These are phyloP conservation scores for Aphanomyces cochlioides DNA, from an alignment of 352 stramenopile species.

Conservation along the genomic window DNA sequence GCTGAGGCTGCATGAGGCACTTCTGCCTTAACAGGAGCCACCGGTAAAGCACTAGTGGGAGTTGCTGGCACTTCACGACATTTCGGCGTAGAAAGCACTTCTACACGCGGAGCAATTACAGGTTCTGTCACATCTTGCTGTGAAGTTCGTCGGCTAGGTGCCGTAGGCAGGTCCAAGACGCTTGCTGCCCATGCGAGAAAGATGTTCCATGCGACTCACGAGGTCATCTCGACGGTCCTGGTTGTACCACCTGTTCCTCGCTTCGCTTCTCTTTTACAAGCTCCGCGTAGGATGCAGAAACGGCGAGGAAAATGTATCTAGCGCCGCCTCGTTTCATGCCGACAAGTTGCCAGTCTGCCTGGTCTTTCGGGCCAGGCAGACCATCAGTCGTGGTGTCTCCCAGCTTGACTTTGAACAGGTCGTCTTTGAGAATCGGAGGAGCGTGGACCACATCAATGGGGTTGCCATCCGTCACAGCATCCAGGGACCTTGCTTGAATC, in stretches of 20 bases:
- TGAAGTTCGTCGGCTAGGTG: not conserved
- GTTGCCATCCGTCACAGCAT: not conserved
- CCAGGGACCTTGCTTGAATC: conserved; percentile 12
- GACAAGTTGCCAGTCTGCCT: conserved; percentile 37
- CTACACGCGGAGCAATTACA: not conserved
- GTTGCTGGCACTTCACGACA: not conserved
- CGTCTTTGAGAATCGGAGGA: not conserved
- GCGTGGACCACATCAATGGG: conserved; percentile 8
- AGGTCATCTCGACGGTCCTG: conserved; percentile 46
- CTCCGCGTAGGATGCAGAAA: conserved; percentile 49
- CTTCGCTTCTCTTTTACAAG: conserved; percentile 63
- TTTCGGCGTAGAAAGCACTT: not conserved
- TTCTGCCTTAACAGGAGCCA: not conserved
- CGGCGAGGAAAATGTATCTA: conserved; percentile 41
- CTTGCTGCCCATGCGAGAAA: conserved; percentile 61
- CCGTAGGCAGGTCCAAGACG: conserved; percentile 43
- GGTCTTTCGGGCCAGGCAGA: conserved; percentile 43
- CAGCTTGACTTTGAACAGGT: conserved; percentile 40
- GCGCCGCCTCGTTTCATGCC: conserved; percentile 62
- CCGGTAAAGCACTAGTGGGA: not conserved
- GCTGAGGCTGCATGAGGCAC: not conserved
- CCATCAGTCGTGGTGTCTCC: conserved; percentile 32
- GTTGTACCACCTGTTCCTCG: conserved; percentile 16
- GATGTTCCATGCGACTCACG: conserved; percentile 64
- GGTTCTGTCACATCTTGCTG: not conserved